Evolutionary conservation across 2,329 filamentous ascomycete genomes (phyloP), one percentile per base, ranked within the genome.

Genomic region (Tolypocladium pustulatum): DNA sequence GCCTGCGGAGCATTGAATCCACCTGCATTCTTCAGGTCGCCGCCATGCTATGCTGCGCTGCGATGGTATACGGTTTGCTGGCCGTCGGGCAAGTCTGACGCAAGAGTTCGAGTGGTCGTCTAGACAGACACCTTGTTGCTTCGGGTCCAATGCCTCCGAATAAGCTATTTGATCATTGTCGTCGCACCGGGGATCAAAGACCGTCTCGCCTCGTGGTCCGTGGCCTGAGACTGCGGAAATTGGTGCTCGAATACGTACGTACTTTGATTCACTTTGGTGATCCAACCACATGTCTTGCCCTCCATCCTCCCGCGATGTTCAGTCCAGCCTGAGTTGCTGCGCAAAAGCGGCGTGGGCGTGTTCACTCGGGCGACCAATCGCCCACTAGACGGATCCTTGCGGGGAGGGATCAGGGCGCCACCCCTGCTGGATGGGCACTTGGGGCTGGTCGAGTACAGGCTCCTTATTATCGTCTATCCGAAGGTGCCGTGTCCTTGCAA

Each of bases 211-310:
- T 52, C 49, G 49, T 34, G 49, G 54, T 55, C 54, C 54, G 54
- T 55, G 54, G 38, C 30, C 54, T 62, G 61, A 62, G 20, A 62
- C 59, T 43, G 61, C 60, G 59, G 61, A 62, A 60, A 62, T 62
- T 61, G 52, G 49, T 15, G 32, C 17, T 54, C 36, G 22, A 57
- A 49, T 49, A 55, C 52, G 30, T 7, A 46, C 40, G 46, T 51
- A 49, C 10, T 56, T 59, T 59, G 59, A 59, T 46, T 61, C 57
- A 59, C 38, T 38, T 38, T 38, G 27, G 25, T 55, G 49, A 40
- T 51, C 20, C 54, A 49, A 51, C 41, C 58, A 57, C 60, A 59
- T 59, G 60, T 59, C 59, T 55, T 62, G 54, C 58, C 60, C 55
- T 60, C 38, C n/a, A 25, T 41, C 38, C 38, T 41, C 38, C 22